Evolutionary conservation across 768 basidiomycete genomes (phyloP).

Genomic region (Flagelloscypha sp.): DNA sequence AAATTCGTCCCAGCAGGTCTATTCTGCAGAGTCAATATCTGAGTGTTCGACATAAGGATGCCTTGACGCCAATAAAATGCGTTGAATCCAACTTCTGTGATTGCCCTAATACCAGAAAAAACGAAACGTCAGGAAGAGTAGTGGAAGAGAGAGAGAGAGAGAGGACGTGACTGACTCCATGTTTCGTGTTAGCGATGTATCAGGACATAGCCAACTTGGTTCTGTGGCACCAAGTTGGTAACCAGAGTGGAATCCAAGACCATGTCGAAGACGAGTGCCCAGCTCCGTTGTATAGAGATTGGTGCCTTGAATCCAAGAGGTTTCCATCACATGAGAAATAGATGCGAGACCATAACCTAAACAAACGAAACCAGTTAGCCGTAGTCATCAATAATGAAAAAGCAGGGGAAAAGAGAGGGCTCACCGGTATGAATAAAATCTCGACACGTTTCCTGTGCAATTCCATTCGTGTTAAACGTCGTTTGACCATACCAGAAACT

Average conservation of each 20-base stretch:
- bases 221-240: conserved; percentile 2
- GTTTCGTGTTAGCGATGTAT: background rate
- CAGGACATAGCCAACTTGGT: conserved; percentile 5
- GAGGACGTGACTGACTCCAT: too few species aligned
- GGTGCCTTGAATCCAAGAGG: conserved; percentile 6
- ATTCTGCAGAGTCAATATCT: conserved; percentile 1
- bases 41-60: conserved; percentile 5
- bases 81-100: conserved; percentile 7
- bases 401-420: too few species aligned
- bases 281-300: conserved; percentile 6
- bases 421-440: conserved; percentile 7
- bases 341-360: conserved; percentile 8
- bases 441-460: conserved; percentile 7
- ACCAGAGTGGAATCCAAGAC: conserved; percentile 5
- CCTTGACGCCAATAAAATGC: conserved; percentile 5
- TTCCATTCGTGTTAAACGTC: conserved; percentile 4
- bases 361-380: background rate
- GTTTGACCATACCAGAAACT: conserved; percentile 6
- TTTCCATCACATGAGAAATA: conserved; percentile 5
- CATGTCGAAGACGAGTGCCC: conserved; percentile 5
- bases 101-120: too few species aligned
- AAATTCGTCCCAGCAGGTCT: conserved; percentile 5
- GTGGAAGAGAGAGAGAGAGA: too few species aligned
- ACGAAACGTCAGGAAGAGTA: too few species aligned
- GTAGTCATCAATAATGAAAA: background rate